Base-by-base conservation (phyloP, 2,329 filamentous ascomycete genomes). In the Xylaria sp. region DNA sequence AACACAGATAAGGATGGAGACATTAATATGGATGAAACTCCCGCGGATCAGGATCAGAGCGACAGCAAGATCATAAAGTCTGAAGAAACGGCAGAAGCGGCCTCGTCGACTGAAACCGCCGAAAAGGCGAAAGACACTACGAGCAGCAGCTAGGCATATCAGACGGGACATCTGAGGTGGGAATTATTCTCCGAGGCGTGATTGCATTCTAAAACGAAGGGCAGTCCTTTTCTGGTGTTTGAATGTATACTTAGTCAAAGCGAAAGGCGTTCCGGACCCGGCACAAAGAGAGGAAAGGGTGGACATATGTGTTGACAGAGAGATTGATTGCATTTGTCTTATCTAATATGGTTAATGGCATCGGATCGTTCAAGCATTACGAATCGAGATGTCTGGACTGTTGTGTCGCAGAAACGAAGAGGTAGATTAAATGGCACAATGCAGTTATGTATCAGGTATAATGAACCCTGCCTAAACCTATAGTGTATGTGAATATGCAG, bases 1-100 rank as follows among this genome's bases (percentile, higher is more conserved):
- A 80, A 79, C 39, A 75, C 82, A 4, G 85, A 87, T 34, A 77
- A 76, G 1, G 85, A 86, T 65, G 85, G 85, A 12, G 84, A 87
- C 72, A 79, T 87, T 6, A 83, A 85, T 9, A 87, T 87, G 85
- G 79, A 78, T 2, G 83, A 82, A 51, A 70, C 81, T 2, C 76
- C 78, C 4, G 34, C 68, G 1, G 72, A 75, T 8, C 67, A 83
- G 54, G 82, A 83, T 65, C 78, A 79, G 36, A 81, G 83, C 48
- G 82, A 83, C 5, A 70, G 71, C 27, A 63, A 70, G 12, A 58
- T 53, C 1, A 45, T 50, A 19, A 72, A 72, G 39, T 64, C 70
- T 7, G 74, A 73, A 54, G 65, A 73, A 32, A 24, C 50, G 24
- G 17, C 66, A 1, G 67, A 71, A 48, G 64, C 54, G 39, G 24